phyloP scores from a whole-genome alignment of 1,284 basidiomycete genomes.

The Moesziomyces antarcticus region DNA sequence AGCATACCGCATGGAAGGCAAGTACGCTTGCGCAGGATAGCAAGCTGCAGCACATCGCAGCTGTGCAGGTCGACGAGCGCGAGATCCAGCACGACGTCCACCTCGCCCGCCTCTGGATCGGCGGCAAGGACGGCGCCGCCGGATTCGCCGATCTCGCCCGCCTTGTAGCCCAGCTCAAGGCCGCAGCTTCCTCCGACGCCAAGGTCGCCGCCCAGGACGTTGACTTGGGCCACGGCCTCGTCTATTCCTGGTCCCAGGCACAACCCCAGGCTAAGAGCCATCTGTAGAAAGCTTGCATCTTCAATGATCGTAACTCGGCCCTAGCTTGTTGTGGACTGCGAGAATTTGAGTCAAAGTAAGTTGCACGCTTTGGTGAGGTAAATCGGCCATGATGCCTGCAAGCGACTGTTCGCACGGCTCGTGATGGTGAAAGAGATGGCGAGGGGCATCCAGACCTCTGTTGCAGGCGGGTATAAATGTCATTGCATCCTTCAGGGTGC shows the following conservation, averaged over 20 bases:
- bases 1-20: constrained; percentile 43
- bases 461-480: constrained; percentile 15
- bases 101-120: constrained; percentile 37
- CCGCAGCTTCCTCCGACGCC: constrained; percentile 7
- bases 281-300: constrained; percentile 6
- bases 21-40: neutral
- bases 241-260: constrained; percentile 31
- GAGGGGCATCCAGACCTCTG: too few relatives aligned
- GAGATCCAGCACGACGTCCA: constrained; percentile 24
- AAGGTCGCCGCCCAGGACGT: constrained; percentile 13
- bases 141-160: constrained; percentile 33
- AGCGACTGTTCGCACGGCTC: too few relatives aligned
- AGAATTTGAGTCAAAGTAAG: too few relatives aligned
- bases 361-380: too few relatives aligned
- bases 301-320: too few relatives aligned
- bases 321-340: too few relatives aligned
- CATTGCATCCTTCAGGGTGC: neutral
- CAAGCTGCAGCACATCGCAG: constrained; percentile 25
- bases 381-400: too few relatives aligned
- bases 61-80: constrained; percentile 7
- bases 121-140: constrained; percentile 14
- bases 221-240: constrained; percentile 23
- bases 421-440: too few relatives aligned
- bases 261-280: constrained; percentile 6
- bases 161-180: constrained; percentile 27